Evolutionary conservation across 176 grass and related monocot genomes (phyloP), one percentile per base, ranked within the genome.

Genomic region (Oryza brachyantha): DNA sequence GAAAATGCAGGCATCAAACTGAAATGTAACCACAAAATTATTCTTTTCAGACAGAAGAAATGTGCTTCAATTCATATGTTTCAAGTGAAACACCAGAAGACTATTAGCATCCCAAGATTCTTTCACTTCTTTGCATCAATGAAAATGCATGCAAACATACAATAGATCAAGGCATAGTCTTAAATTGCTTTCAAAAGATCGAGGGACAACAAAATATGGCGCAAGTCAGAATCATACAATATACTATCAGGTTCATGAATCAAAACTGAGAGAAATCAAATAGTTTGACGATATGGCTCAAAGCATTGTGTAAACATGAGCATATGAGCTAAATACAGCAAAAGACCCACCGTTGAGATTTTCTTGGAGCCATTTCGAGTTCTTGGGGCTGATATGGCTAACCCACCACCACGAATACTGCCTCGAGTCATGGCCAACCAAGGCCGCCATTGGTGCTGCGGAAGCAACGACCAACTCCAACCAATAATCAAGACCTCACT

Each of bases 361-460:
- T 77, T 88, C 90, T 74, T 92, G 85, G 59, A 98, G 95, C 95
- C 95, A 98, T 91, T 92, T 94, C 37, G 95, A 98, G 78, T 98
- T 91, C 75, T 90, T 90, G 52, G 95, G 92, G 65, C 90, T 94
- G 79, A 94, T 90, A 88, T 97, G 91, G 81, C 89, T 97, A 70
- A 90, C 89, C 91, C 91, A 91, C 84, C 61, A 86, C 89, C 85
- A 90, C 70, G 91, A 90, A 64, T 86, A 88, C 86, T 88, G 86
- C 70, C 83, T 90, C 10, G 83, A 83, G 69, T 90, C 84, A 28
- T 81, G 79, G 64, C 55, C 79, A 62, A 48, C 57, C 34, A 74
- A 79, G 65, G 74, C n/a, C 26, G 88, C 87, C 91, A 93, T 93
- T 76, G 71, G 67, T 74, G 58, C 67, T 9, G 26, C 52, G 41